These are phyloP conservation scores for Globisporangium mamillatum DNA, from an alignment of 352 stramenopile species.

Conservation along the genomic window DNA sequence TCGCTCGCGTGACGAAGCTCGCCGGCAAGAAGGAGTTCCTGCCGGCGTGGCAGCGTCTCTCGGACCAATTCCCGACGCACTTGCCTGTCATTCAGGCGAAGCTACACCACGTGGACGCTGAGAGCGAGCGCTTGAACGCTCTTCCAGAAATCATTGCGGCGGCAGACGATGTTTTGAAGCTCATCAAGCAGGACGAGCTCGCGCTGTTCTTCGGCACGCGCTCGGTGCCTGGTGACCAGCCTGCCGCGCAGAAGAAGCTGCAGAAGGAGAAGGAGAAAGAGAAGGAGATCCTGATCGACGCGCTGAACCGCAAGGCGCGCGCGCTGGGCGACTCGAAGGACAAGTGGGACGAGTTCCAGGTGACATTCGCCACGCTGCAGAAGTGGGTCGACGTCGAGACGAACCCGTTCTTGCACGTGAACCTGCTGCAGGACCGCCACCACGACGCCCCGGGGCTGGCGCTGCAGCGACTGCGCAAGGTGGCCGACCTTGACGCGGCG, in stretches of 20 bases:
- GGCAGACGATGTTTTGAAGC: slow-evolving; percentile 49
- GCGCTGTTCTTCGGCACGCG: slow-evolving; percentile 76
- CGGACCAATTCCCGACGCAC: slow-evolving; percentile 53
- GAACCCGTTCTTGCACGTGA: slow-evolving; percentile 50
- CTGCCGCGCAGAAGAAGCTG: slow-evolving; percentile 57
- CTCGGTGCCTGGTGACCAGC: slow-evolving; percentile 43
- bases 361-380: slow-evolving; percentile 47
- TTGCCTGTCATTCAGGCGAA: slow-evolving; percentile 62
- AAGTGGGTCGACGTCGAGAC: slow-evolving; percentile 78
- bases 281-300: slow-evolving; percentile 66
- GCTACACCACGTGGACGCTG: slow-evolving; percentile 71
- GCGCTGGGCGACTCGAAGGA: slow-evolving; percentile 50
- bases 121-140: slow-evolving; percentile 42
- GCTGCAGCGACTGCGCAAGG: slow-evolving; percentile 71
- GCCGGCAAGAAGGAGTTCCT: slow-evolving; percentile 65
- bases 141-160: slow-evolving; percentile 51
- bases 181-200: slow-evolving; percentile 66
- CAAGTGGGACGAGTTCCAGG: slow-evolving; percentile 57
- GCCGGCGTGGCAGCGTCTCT: slow-evolving; percentile 45
- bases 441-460: slow-evolving; percentile 41
- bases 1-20: slow-evolving; percentile 66
- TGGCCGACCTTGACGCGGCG: slow-evolving; percentile 48
- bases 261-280: slow-evolving; percentile 76
- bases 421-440: slow-evolving; percentile 60
- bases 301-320: slow-evolving; percentile 65